phyloP scores from a whole-genome alignment of 2,329 filamentous ascomycete species.

The Fusarium miscanthi region DNA sequence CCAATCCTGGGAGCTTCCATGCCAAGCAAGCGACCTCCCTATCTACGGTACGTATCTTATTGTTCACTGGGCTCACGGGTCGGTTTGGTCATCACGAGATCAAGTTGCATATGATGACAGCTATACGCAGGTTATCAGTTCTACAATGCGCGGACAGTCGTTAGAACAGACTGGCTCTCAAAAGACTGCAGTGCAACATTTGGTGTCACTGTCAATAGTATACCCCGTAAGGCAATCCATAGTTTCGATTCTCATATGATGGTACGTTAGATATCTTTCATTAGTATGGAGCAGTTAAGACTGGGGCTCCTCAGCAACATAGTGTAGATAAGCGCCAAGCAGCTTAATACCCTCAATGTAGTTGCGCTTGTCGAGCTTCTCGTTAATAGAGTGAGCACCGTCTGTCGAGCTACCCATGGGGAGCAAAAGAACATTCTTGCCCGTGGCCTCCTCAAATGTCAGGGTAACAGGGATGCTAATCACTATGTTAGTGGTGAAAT shows the following conservation, averaged over 20 bases:
- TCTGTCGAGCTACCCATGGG: slow-evolving; percentile 99
- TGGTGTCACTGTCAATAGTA: neutral
- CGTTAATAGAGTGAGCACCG: slow-evolving; percentile 96
- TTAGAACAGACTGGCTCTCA: neutral
- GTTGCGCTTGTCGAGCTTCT: slow-evolving; percentile 96
- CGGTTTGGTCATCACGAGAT: neutral
- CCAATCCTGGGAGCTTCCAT: neutral
- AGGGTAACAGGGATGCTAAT: slow-evolving; percentile 92
- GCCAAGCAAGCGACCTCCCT: neutral
- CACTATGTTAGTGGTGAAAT: slow-evolving; percentile 25
- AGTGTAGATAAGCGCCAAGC: slow-evolving; percentile 93
- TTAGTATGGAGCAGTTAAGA: slow-evolving; percentile 38
- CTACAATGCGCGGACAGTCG: neutral
- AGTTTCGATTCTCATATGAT: slow-evolving; percentile 10
- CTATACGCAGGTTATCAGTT: neutral
- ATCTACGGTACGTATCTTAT: slow-evolving; percentile 23
- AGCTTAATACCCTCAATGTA: slow-evolving; percentile 99
- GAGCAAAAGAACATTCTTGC: slow-evolving; percentile 95
- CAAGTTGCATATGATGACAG: neutral
- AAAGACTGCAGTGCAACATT: neutral
- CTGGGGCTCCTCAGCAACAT: slow-evolving; percentile 88
- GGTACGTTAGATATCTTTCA: slow-evolving; percentile 21
- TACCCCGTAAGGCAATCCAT: neutral
- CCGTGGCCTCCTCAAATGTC: slow-evolving; percentile 96
- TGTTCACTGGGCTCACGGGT: neutral